Percentiles rank a stretch among this genome's conserved stretches.
phyloP scores from a whole-genome alignment of 2,329 filamentous ascomycete species.

The Thelonectria blattea region DNA sequence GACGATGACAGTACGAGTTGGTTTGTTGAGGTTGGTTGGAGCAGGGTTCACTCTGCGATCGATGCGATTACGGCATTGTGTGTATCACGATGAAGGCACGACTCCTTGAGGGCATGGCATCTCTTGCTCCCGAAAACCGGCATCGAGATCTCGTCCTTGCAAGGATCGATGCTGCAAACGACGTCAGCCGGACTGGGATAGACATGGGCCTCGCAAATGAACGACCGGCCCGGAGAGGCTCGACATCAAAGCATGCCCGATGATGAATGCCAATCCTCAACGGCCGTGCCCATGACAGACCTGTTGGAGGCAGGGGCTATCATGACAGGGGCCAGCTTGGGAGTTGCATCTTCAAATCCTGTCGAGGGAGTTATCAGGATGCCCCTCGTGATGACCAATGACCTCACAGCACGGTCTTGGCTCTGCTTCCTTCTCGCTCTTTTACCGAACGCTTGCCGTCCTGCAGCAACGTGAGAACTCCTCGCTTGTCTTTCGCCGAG shows the following conservation, averaged over 20 bases:
- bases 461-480: background rate
- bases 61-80: background rate
- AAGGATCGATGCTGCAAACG: background rate
- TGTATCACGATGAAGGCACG: background rate
- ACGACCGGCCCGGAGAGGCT: conserved; percentile 6
- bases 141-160: background rate
- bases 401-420: conserved; percentile 30
- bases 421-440: conserved; percentile 20
- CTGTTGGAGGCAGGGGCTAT: background rate
- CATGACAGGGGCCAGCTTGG: background rate
- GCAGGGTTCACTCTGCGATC: background rate
- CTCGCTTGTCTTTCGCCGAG: background rate
- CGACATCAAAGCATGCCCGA: conserved; percentile 15
- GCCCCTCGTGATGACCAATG: conserved; percentile 32
- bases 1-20: background rate
- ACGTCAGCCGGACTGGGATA: conserved; percentile 10
- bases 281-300: conserved; percentile 18
- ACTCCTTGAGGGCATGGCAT: background rate
- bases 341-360: conserved; percentile 15
- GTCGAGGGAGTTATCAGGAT: conserved; percentile 7
- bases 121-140: background rate
- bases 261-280: conserved; percentile 21
- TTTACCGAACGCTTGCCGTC: conserved; percentile 4
- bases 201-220: background rate
- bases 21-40: conserved; percentile 28